Conservation (phyloP, 129 eudicot species). For the Calendula officinalis region DNA sequence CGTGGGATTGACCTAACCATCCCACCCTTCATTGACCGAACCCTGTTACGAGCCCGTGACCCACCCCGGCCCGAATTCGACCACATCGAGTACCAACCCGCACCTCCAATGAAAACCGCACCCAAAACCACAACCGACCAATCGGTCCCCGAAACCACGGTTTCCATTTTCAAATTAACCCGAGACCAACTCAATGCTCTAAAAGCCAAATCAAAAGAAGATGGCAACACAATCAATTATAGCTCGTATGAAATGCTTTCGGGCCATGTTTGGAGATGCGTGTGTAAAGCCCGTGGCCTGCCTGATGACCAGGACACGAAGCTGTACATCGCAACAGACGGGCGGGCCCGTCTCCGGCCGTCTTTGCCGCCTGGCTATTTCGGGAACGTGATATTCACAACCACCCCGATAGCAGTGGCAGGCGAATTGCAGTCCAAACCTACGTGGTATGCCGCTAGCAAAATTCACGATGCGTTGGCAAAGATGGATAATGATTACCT, state of each 20-base stretch:
- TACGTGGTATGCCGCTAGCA: constrained; percentile 63
- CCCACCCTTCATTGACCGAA: constrained; percentile 70
- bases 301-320: constrained; percentile 67
- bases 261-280: constrained; percentile 82
- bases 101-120: constrained; percentile 52
- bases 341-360: constrained; percentile 66
- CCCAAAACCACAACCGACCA: constrained; percentile 21
- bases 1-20: constrained; percentile 67
- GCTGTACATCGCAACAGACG: constrained; percentile 81
- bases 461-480: constrained; percentile 64
- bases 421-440: constrained; percentile 76
- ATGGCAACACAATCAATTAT: constrained; percentile 51
- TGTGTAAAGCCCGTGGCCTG: constrained; percentile 76
- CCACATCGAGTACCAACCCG: constrained; percentile 74
- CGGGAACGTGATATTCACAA: constrained; percentile 80
- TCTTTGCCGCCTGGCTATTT: constrained; percentile 73
- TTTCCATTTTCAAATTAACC: constrained; percentile 61
- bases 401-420: constrained; percentile 60
- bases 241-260: constrained; percentile 84
- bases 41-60: constrained; percentile 63
- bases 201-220: constrained; percentile 65
- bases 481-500: constrained; percentile 68
- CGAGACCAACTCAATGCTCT: constrained; percentile 71
- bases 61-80: constrained; percentile 55
- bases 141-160: constrained; percentile 41